Percentiles rank a stretch among this genome's conserved stretches.
Conservation (phyloP, 1,139 yeast genomes). For the Protomyces lactucae-debilis region DNA sequence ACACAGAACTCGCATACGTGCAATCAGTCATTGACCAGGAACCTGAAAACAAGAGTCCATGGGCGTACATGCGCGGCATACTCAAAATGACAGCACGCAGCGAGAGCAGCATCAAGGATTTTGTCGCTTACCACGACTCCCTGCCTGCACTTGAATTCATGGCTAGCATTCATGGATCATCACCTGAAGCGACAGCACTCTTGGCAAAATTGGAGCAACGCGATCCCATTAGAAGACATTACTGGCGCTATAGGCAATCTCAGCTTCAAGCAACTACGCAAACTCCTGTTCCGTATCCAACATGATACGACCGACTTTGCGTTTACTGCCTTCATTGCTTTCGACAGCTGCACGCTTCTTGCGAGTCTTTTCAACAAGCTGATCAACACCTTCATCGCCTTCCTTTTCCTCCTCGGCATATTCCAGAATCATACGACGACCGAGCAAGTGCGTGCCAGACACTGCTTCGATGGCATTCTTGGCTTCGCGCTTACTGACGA, state of each 20-base stretch:
- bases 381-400: constrained; percentile 22
- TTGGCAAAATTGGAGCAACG: constrained; percentile 50
- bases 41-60: constrained; percentile 81
- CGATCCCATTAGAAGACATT: constrained; percentile 64
- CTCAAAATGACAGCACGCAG: constrained; percentile 29
- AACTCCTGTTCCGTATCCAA: constrained; percentile 6
- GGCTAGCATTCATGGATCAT: constrained; percentile 48
- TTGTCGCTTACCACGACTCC: constrained; percentile 44
- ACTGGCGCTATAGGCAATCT: constrained; percentile 47
- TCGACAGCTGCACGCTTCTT: constrained; percentile 9
- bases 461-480: constrained; percentile 92
- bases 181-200: constrained; percentile 43
- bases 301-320: constrained; percentile 18
- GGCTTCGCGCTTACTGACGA: constrained; percentile 81
- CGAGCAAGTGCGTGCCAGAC: constrained; percentile 93
- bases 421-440: constrained; percentile 93
- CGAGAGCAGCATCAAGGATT: constrained; percentile 29
- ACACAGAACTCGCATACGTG: constrained; percentile 45
- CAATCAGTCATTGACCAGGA: constrained; percentile 49
- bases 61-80: constrained; percentile 66
- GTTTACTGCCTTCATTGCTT: constrained; percentile 4
- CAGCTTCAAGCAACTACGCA: not conserved
- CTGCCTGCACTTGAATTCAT: constrained; percentile 64
- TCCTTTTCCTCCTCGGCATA: constrained; percentile 51
- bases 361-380: constrained; percentile 10